Evolutionary conservation across 106 monocot genomes (phyloP), one percentile per base, ranked within the genome.

Genomic region (Chionographis japonica): DNA sequence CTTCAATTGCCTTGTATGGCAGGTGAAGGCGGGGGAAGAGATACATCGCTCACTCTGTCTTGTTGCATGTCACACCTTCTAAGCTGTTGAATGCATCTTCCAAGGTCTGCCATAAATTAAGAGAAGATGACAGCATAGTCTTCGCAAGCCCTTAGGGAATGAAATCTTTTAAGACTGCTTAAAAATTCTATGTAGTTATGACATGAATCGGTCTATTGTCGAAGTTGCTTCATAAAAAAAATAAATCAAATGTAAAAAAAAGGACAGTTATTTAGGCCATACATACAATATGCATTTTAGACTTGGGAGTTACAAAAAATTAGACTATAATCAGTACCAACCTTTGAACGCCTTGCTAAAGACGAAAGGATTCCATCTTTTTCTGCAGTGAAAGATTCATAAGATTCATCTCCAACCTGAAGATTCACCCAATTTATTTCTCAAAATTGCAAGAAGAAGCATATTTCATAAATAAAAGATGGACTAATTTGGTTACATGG

Each of bases 31-130:
- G 81, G 4, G 95, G 95, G 73, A 95, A 95, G 19, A 95, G 86
- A 63, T 95, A 95, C 95, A 95, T 95, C 37, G 95, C 95, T 73
- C 95, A 91, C 68, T 95, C 95, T 0, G 95, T 82, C 53, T 86
- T 88, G 76, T 95, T 95, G 76, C 95, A 95, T 12, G 81, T 80
- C 51, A 95, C 85, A 18, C 91, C 91, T 73, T 91, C 95, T 69
- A 95, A 74, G 61, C 74, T 82, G 70, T 91, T 95, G 72, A 95
- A 89, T 50, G 91, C 95, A 54, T 85, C 86, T 75, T 95, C 95
- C 46, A 95, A 65, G 12, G 86, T 79, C 95, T 95, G 68, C 12
- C 58, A 35, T 16, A 7, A 68, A 41, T 62, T 20, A 71, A 16
- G 14, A 60, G 36, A 12, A 54, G 17, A 12, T 51, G 37, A 15